Evolutionary conservation across 2,329 filamentous ascomycete genomes (phyloP).

Genomic region (Colletotrichum euphorbiae): DNA sequence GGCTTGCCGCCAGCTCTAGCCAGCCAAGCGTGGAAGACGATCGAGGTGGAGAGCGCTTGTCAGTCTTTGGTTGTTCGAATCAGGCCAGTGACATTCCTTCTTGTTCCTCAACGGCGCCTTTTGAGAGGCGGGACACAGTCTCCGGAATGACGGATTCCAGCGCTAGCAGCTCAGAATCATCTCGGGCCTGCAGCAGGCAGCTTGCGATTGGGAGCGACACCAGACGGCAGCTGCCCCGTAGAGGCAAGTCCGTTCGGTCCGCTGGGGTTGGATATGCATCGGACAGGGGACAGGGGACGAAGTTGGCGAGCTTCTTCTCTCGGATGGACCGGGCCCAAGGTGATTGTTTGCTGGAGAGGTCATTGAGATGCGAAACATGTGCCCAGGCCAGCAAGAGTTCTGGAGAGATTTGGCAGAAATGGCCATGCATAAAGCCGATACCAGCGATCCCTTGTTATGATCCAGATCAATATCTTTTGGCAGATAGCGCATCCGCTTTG

Average conservation of each 20-base stretch:
- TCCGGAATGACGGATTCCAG: constrained; percentile 31
- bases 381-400: not conserved
- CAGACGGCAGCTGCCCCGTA: constrained; percentile 22
- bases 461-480: constrained; percentile 18
- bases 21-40: not conserved
- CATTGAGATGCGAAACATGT: constrained; percentile 1
- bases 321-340: not conserved
- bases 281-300: constrained; percentile 22
- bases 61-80: constrained; percentile 8
- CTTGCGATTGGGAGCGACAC: constrained; percentile 6
- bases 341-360: not conserved
- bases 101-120: constrained; percentile 5
- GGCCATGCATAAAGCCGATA: constrained; percentile 5
- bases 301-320: constrained; percentile 6
- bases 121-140: constrained; percentile 19
- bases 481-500: not conserved
- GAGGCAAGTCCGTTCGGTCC: constrained; percentile 17
- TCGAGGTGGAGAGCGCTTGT: constrained; percentile 10
- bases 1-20: constrained; percentile 2
- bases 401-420: not conserved
- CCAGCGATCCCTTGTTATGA: constrained; percentile 14
- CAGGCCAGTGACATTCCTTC: constrained; percentile 26
- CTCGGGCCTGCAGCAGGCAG: not conserved
- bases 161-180: constrained; percentile 9
- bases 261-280: constrained; percentile 18